Evolutionary conservation across 2,329 filamentous ascomycete genomes (phyloP).

Genomic region (Amesomyces nigricolor): DNA sequence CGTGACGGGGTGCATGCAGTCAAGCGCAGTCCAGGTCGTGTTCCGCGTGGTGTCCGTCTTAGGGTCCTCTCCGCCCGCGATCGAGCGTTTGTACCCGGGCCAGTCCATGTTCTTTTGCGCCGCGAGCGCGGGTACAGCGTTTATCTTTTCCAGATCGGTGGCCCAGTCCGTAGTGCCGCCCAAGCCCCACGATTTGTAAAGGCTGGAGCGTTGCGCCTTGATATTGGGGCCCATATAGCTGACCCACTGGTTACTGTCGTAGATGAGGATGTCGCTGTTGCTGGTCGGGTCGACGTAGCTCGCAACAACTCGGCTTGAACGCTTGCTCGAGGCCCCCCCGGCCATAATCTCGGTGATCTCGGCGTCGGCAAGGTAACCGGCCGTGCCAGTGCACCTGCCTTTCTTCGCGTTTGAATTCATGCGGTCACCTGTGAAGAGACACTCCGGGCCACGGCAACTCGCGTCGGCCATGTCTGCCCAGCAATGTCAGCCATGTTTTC

Average conservation of each 20-base stretch:
- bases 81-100: constrained; percentile 16
- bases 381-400: not conserved
- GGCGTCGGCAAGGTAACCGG: constrained; percentile 3
- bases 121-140: constrained; percentile 11
- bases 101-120: not conserved
- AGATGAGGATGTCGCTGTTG: not conserved
- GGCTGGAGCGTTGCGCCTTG: constrained; percentile 12
- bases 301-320: not conserved
- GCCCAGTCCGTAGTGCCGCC: constrained; percentile 28
- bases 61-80: constrained; percentile 20
- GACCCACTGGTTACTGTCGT: constrained; percentile 16
- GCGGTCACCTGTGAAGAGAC: not conserved
- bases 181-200: constrained; percentile 18
- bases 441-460: not conserved
- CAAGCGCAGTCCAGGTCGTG: constrained; percentile 26
- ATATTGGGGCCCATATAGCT: constrained; percentile 16
- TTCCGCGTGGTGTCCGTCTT: constrained; percentile 16
- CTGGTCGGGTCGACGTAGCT: not conserved
- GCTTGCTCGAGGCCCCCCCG: too few relatives aligned
- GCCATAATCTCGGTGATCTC: constrained; percentile 3
- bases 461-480: not conserved
- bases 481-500: too few relatives aligned
- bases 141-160: constrained; percentile 25
- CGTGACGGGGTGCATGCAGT: constrained; percentile 20
- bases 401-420: not conserved